Conservation (phyloP, 2,329 filamentous ascomycete genomes). For the Leptographium procerum region DNA sequence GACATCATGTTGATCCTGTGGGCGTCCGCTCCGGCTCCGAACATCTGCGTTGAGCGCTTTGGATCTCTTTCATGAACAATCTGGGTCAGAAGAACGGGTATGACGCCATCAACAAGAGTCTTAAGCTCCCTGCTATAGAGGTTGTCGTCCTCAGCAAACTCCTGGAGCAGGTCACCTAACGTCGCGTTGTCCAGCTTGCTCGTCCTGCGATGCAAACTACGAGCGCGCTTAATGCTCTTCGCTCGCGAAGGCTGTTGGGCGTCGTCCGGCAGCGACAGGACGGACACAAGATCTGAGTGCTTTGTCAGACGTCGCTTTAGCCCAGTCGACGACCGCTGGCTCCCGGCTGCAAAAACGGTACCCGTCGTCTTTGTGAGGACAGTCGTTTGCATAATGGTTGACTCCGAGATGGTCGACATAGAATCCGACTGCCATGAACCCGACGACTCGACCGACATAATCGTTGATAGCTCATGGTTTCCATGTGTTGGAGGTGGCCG, state of each 20-base stretch:
- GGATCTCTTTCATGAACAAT: slow-evolving; percentile 59
- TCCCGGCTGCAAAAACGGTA: slow-evolving; percentile 28
- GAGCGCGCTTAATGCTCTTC: slow-evolving; percentile 62
- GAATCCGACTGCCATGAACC: slow-evolving; percentile 36
- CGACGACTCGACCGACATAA: slow-evolving; percentile 39
- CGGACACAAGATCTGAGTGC: slow-evolving; percentile 88
- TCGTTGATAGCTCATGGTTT: slow-evolving; percentile 44
- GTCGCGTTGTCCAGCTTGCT: slow-evolving; percentile 57
- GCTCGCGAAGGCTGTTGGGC: slow-evolving; percentile 44
- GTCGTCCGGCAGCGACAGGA: slow-evolving; percentile 63
- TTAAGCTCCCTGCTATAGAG: slow-evolving; percentile 86
- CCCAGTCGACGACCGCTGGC: slow-evolving; percentile 29
- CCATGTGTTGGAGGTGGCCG: slow-evolving; percentile 43
- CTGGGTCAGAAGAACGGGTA: slow-evolving; percentile 80
- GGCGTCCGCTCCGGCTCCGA: slow-evolving; percentile 42
- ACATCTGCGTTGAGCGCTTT: slow-evolving; percentile 53
- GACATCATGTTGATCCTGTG: slow-evolving; percentile 53
- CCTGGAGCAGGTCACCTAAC: slow-evolving; percentile 63
- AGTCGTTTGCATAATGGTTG: slow-evolving; percentile 43
- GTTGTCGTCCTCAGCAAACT: slow-evolving; percentile 71
- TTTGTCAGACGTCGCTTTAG: slow-evolving; percentile 73
- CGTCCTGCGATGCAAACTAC: slow-evolving; percentile 65
- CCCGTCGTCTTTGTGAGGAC: slow-evolving; percentile 35
- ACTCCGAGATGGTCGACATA: slow-evolving; percentile 36
- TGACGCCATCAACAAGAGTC: slow-evolving; percentile 87